A percentile compares a stretch with the other conserved stretches of the same genome.
These are phyloP conservation scores for Mycena belliarum DNA, from an alignment of 768 basidiomycete genomes.

Conservation along the genomic window DNA sequence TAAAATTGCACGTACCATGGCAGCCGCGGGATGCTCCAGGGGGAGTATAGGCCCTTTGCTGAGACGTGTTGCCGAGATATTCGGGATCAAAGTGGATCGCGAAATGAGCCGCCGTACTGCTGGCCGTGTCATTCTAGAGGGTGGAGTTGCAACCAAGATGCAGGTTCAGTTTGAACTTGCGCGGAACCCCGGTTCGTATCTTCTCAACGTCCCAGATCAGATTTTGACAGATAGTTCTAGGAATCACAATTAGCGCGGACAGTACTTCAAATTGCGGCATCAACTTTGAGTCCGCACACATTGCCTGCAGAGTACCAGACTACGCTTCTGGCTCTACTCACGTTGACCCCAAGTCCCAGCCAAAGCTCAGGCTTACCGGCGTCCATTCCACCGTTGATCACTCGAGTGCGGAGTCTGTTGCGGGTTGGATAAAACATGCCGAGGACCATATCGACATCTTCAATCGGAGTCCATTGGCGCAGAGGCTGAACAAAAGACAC, in stretches of 20 bases:
- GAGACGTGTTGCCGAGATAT: slow-evolving; percentile 3
- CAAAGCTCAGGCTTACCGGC: too few species aligned
- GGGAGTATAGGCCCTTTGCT: slow-evolving; percentile 13
- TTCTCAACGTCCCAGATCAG: not conserved
- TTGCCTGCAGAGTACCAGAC: not conserved
- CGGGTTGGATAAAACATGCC: too few species aligned
- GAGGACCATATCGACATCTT: not conserved
- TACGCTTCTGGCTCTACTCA: not conserved
- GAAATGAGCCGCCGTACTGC: slow-evolving; percentile 23
- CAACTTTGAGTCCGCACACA: slow-evolving; percentile 1
- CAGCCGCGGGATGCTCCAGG: slow-evolving; percentile 15
- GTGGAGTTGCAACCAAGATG: slow-evolving; percentile 9
- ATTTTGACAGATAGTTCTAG: not conserved
- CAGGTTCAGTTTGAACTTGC: slow-evolving; percentile 15
- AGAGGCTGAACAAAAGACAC: not conserved
- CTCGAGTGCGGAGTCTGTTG: too few species aligned
- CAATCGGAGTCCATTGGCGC: not conserved
- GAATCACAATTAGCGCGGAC: slow-evolving; percentile 1
- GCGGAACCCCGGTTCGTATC: slow-evolving; percentile 11
- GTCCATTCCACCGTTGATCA: too few species aligned
- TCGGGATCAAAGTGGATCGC: slow-evolving; percentile 18
- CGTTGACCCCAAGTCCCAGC: too few species aligned
- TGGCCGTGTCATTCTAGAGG: slow-evolving; percentile 17
- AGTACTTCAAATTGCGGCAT: slow-evolving; percentile 5
- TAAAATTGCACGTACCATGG: slow-evolving; percentile 18